These are phyloP conservation scores for Globisporangium barbulae DNA, from an alignment of 352 stramenopile genomes.

Conservation along the genomic window DNA sequence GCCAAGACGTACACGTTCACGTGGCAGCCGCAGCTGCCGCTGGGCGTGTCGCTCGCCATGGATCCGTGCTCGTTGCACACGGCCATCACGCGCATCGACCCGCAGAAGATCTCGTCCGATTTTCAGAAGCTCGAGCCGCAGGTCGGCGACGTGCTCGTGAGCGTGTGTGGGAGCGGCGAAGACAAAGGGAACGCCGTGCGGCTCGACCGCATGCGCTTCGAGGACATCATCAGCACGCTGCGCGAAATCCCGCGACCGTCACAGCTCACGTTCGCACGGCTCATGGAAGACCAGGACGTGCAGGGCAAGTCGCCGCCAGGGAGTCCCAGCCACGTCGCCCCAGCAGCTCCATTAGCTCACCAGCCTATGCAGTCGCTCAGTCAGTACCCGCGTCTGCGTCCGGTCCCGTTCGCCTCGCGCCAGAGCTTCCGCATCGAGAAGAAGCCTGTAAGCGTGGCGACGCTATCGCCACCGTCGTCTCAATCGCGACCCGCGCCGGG, in stretches of 20 bases:
- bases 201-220: conserved; percentile 65
- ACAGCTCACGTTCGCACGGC: conserved; percentile 55
- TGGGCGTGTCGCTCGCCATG: conserved; percentile 77
- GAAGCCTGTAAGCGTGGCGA: neutral
- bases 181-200: conserved; percentile 7
- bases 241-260: conserved; percentile 48
- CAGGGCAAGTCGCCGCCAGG: conserved; percentile 5
- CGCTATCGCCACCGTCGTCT: neutral
- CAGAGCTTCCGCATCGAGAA: conserved; percentile 59
- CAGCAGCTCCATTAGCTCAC: neutral
- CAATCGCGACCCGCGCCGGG: neutral
- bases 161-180: conserved; percentile 30
- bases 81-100: conserved; percentile 61
- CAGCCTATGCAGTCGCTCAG: neutral
- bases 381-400: conserved; percentile 17
- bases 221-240: conserved; percentile 57
- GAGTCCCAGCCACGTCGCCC: conserved; percentile 1
- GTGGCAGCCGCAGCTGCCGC: conserved; percentile 41
- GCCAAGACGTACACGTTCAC: conserved; percentile 47
- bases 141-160: conserved; percentile 66
- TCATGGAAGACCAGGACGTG: conserved; percentile 31
- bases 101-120: conserved; percentile 50
- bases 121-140: conserved; percentile 48
- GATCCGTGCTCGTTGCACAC: conserved; percentile 73
- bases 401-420: conserved; percentile 25